Base-by-base conservation (phyloP, 306 rosid species). In the Medicago lupulina region DNA sequence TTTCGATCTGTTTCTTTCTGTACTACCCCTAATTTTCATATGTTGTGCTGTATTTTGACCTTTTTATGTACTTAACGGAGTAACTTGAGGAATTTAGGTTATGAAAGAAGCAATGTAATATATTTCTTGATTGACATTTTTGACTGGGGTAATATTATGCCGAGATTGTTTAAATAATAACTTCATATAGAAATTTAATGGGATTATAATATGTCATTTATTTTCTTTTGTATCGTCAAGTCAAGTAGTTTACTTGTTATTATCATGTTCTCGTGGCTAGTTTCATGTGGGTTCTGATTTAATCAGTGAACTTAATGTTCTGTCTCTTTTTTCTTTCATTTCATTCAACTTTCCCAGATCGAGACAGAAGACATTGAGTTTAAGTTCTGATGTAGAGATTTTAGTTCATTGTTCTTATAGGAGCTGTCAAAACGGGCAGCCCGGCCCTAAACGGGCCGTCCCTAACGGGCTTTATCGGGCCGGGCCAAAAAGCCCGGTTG, bases 91-190 rank as follows among this genome's bases (percentile, higher is more conserved):
- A 19, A 10, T 43, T 67, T 44, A 43, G 38, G 19, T n/a, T n/a
- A n/a, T n/a, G 39, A 67, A 67, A 67, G 72, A 43, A 8, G 6
- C n/a, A 41, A 13, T 66, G 17, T 17, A 67, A 46, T 67, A 23
- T 68, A 46, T 68, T 68, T 67, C 41, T 46, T 67, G 41, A 46
- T 68, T 13, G 58, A 68, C 15, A 46, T 68, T 46, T 67, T 46
- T 68, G 19, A 44, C 23, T 40, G 7, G 58, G n/a, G n/a, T n/a
- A n/a, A n/a, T n/a, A n/a, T n/a, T n/a, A n/a, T n/a, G n/a, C n/a
- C n/a, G 59, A 21, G 40, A 68, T 8, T 23, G 14, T 68, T 14
- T 46, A 8, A 21, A 9, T 46, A 14, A 46, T 68, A 46, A 7
- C 58, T 46, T 43, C 11, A 25, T 13, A 41, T 28, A 43, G 19